Evolutionary conservation across 2,329 filamentous ascomycete genomes (phyloP).

Genomic region (Xylariomycetidae sp.): DNA sequence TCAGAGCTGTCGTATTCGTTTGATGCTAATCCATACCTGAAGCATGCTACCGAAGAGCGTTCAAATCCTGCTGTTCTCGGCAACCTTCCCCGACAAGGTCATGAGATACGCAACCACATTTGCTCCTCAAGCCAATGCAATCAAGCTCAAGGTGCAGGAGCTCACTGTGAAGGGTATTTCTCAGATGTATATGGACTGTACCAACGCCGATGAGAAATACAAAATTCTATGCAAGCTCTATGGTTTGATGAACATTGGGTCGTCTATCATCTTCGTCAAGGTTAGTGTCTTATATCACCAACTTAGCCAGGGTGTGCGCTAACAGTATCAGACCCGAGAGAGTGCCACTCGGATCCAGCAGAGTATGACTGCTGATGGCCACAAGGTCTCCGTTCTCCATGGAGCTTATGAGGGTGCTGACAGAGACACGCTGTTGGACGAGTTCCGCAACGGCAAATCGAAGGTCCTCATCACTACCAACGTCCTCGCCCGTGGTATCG

Average conservation of each 20-base stretch:
- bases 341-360: conserved; percentile 81
- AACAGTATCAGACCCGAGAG: conserved; percentile 62
- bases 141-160: conserved; percentile 85
- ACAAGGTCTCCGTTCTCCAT: conserved; percentile 86
- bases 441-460: conserved; percentile 79
- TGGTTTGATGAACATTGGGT: conserved; percentile 91
- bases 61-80: conserved; percentile 94
- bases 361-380: conserved; percentile 82
- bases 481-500: conserved; percentile 91
- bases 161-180: conserved; percentile 96
- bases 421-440: conserved; percentile 78
- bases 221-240: conserved; percentile 87
- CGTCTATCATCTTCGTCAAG: conserved; percentile 96
- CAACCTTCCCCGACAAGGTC: conserved; percentile 84
- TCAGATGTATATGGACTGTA: conserved; percentile 95
- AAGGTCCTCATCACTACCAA: conserved; percentile 99
- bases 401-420: conserved; percentile 80
- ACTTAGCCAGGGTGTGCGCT: conserved; percentile 5
- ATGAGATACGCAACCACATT: conserved; percentile 79
- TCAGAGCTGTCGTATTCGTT: background rate
- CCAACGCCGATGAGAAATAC: conserved; percentile 78
- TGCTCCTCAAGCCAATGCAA: conserved; percentile 78
- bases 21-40: conserved; percentile 25
- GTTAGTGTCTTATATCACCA: conserved; percentile 42
- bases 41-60: conserved; percentile 69